phyloP scores from a whole-genome alignment of 257 asterid species.

The Anisodus acutangulus region DNA sequence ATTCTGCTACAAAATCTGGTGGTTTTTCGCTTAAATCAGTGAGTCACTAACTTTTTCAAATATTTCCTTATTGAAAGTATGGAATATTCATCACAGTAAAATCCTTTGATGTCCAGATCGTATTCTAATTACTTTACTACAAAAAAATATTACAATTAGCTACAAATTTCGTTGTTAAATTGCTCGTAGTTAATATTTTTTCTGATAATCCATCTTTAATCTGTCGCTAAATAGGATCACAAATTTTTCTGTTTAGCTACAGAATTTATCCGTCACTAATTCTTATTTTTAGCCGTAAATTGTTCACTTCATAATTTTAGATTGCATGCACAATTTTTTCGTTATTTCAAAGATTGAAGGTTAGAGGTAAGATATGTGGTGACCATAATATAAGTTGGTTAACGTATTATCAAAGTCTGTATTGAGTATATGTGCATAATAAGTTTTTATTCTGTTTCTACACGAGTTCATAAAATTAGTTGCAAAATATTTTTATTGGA shows the following conservation, averaged over 20 bases:
- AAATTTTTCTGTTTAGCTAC: no score
- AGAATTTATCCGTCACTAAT: no score
- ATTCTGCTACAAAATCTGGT: constrained; percentile 65
- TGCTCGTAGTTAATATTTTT: no score
- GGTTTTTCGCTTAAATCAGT: constrained; percentile 66
- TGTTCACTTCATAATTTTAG: neutral
- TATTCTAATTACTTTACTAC: neutral
- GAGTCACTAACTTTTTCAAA: constrained; percentile 24
- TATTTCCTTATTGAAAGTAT: neutral
- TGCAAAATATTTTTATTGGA: neutral
- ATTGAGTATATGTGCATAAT: neutral
- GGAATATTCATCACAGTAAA: no score
- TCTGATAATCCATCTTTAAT: no score
- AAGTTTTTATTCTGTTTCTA: neutral
- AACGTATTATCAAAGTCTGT: neutral
- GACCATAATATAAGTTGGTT: neutral
- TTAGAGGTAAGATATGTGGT: constrained; percentile 3
- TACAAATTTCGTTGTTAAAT: no score
- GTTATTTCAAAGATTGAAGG: neutral
- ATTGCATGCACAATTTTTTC: neutral
- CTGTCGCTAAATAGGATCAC: no score
- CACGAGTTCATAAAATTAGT: neutral
- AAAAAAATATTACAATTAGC: no score
- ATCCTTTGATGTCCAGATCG: neutral
- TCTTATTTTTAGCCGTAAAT: no score